Evolutionary conservation across 2,329 filamentous ascomycete genomes (phyloP).

Genomic region (Exophiala sp.): DNA sequence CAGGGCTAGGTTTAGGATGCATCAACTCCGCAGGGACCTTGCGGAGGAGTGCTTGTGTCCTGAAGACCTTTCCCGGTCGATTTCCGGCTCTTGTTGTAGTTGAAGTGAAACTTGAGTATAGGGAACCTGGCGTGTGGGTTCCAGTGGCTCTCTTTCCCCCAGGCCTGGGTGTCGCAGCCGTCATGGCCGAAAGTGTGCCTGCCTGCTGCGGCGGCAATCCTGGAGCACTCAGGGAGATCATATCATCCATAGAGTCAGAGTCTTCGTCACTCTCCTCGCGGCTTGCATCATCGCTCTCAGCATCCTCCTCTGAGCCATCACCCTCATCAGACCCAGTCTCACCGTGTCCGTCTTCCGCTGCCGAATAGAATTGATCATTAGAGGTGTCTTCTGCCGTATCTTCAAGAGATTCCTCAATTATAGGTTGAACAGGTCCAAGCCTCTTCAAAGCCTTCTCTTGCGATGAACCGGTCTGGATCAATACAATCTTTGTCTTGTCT

Average conservation of each 20-base stretch:
- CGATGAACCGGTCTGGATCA: slow-evolving; percentile 55
- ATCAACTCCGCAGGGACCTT: slow-evolving; percentile 72
- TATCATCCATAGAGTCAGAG: slow-evolving; percentile 86
- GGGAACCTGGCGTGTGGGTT: slow-evolving; percentile 76
- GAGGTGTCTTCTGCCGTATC: slow-evolving; percentile 73
- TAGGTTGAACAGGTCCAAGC: slow-evolving; percentile 47
- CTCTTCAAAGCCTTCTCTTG: slow-evolving; percentile 42
- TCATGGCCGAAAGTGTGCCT: slow-evolving; percentile 74
- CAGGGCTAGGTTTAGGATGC: slow-evolving; percentile 75
- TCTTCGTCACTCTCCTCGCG: slow-evolving; percentile 66
- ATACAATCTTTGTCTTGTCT: slow-evolving; percentile 75
- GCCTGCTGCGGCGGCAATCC: slow-evolving; percentile 72
- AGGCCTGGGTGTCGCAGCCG: slow-evolving; percentile 76
- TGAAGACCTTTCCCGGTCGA: slow-evolving; percentile 75
- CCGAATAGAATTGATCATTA: slow-evolving; percentile 90
- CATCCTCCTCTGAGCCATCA: slow-evolving; percentile 56
- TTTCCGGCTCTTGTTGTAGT: slow-evolving; percentile 73
- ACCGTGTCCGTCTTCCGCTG: slow-evolving; percentile 68
- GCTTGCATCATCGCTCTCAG: slow-evolving; percentile 54
- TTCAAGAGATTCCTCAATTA: slow-evolving; percentile 57
- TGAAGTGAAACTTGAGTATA: slow-evolving; percentile 83
- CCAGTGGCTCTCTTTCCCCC: slow-evolving; percentile 68
- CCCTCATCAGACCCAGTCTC: slow-evolving; percentile 49
- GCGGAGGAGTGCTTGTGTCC: slow-evolving; percentile 71
- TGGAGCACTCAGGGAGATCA: slow-evolving; percentile 84